These are phyloP conservation scores for Austropuccinia psidii DNA, from an alignment of 1,284 basidiomycete species.

Conservation along the genomic window DNA sequence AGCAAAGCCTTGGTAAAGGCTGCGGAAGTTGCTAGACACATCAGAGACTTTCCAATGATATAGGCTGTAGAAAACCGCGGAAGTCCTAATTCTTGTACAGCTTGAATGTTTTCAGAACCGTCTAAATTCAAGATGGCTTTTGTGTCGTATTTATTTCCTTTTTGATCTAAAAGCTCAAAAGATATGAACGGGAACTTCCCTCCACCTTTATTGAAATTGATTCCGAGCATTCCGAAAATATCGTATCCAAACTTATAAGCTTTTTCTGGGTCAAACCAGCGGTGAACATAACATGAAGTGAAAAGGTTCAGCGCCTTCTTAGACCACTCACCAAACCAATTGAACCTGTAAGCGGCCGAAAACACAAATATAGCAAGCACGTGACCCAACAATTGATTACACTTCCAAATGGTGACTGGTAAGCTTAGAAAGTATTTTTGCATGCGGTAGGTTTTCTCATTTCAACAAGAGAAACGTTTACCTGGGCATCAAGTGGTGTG, in stretches of 20 bases:
- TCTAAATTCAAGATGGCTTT: conserved; percentile 16
- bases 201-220: too few relatives aligned
- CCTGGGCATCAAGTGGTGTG: conserved; percentile 33
- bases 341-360: conserved; percentile 19
- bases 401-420: not conserved
- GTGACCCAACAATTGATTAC: conserved; percentile 28
- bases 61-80: conserved; percentile 32
- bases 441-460: not conserved
- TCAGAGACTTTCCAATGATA: conserved; percentile 29
- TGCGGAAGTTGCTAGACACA: conserved; percentile 27
- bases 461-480: not conserved
- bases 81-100: conserved; percentile 9
- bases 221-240: too few relatives aligned
- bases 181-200: conserved; percentile 34
- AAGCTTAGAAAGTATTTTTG: not conserved
- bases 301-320: not conserved
- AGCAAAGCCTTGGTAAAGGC: conserved; percentile 25
- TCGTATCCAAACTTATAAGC: too few relatives aligned
- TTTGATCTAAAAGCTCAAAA: conserved; percentile 27
- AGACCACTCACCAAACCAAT: conserved; percentile 32
- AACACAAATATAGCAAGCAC: conserved; percentile 28
- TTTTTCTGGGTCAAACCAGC: too few relatives aligned
- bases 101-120: conserved; percentile 14
- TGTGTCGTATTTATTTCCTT: conserved; percentile 31
- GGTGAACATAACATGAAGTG: too few relatives aligned